Evolutionary conservation across 148 eudicot species (phyloP).

Genomic region (Vaccinium myrtillus): DNA sequence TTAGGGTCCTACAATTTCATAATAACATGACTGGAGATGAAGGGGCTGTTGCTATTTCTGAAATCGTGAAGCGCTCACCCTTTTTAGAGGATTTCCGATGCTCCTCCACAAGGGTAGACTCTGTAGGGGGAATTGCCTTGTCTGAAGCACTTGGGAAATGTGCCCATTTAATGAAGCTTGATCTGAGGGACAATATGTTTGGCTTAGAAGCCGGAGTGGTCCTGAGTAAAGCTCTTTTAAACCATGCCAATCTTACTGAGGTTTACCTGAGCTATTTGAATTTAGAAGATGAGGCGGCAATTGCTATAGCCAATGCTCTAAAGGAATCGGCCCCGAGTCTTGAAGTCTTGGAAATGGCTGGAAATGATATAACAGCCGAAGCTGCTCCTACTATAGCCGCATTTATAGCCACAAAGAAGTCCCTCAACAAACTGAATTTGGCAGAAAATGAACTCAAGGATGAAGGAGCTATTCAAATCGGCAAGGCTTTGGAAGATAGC

Average conservation of each 20-base stretch:
- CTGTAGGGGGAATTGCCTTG: conserved; percentile 55
- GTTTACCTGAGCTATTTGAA: conserved; percentile 59
- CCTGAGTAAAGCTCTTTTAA: conserved; percentile 42
- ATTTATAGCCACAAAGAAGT: conserved; percentile 38
- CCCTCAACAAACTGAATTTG: conserved; percentile 46
- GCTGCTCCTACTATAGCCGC: conserved; percentile 44
- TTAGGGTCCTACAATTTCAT: conserved; percentile 60
- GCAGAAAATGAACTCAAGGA: conserved; percentile 62
- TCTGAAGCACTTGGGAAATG: conserved; percentile 49
- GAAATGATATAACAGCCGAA: conserved; percentile 52
- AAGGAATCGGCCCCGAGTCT: conserved; percentile 45
- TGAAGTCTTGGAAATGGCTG: conserved; percentile 59
- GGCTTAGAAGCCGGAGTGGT: conserved; percentile 53
- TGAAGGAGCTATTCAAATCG: conserved; percentile 48
- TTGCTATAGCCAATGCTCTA: conserved; percentile 44
- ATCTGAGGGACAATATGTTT: conserved; percentile 63
- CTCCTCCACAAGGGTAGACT: conserved; percentile 62
- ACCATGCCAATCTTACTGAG: conserved; percentile 42
- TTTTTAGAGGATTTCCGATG: conserved; percentile 54
- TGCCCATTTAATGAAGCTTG: conserved; percentile 46
- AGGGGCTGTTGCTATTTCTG: conserved; percentile 58
- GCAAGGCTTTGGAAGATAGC: conserved; percentile 40
- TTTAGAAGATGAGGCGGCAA: conserved; percentile 59
- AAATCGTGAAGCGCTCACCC: conserved; percentile 49
- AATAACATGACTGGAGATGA: conserved; percentile 74